Percentiles rank a stretch among this genome's conserved stretches.
These are phyloP conservation scores for Penicillium sp. DNA, from an alignment of 2,329 filamentous ascomycete genomes.

Conservation along the genomic window DNA sequence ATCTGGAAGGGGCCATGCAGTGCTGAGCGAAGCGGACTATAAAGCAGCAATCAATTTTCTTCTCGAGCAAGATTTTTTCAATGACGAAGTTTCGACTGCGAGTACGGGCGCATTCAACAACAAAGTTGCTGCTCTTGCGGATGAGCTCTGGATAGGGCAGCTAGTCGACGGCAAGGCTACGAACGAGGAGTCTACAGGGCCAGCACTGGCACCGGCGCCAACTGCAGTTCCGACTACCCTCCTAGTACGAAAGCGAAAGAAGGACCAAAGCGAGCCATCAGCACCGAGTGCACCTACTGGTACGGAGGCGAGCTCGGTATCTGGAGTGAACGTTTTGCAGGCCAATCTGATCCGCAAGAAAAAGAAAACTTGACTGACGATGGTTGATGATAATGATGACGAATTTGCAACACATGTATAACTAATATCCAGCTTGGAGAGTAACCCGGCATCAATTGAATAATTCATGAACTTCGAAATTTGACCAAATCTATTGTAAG, in stretches of 20 bases:
- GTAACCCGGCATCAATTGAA: neutral
- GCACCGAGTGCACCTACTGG: neutral
- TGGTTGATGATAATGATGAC: slow-evolving; percentile 7
- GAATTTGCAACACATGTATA: slow-evolving; percentile 6
- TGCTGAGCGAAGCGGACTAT: slow-evolving; percentile 47
- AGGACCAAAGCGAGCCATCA: slow-evolving; percentile 26
- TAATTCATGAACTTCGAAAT: neutral
- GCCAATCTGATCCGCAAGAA: slow-evolving; percentile 46
- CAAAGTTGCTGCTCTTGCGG: slow-evolving; percentile 45
- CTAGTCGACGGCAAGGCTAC: slow-evolving; percentile 38
- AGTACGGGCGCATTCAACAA: slow-evolving; percentile 50
- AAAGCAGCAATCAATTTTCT: slow-evolving; percentile 45
- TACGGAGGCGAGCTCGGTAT: slow-evolving; percentile 17
- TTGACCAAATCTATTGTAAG: too few species aligned
- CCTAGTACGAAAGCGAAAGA: slow-evolving; percentile 47
- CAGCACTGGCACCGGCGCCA: slow-evolving; percentile 19
- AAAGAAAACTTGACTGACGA: slow-evolving; percentile 39
- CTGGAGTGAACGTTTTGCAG: slow-evolving; percentile 45
- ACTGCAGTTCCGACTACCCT: slow-evolving; percentile 36
- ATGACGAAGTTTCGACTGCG: slow-evolving; percentile 40
- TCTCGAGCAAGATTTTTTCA: slow-evolving; percentile 49
- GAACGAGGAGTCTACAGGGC: slow-evolving; percentile 18
- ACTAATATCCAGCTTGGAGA: neutral
- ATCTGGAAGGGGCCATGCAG: slow-evolving; percentile 39
- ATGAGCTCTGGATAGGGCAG: slow-evolving; percentile 43